Base-by-base conservation (phyloP, 805 yeast species). In the Candida montana region DNA sequence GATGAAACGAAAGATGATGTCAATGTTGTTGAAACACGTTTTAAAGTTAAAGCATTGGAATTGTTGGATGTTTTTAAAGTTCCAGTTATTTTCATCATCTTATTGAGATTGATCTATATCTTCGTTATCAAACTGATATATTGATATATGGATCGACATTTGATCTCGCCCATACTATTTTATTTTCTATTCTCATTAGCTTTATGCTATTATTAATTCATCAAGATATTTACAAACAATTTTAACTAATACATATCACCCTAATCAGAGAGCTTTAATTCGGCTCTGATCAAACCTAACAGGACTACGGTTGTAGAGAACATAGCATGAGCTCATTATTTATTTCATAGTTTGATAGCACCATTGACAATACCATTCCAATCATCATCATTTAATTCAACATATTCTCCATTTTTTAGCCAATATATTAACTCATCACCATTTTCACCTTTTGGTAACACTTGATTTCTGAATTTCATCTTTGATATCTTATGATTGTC, bases 401-500 rank as follows among this genome's bases (percentile, higher is more conserved):
- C 74, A 57, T 88, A 89, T 23, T 50, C 53, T 17, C 65, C 67
- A 39, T 69, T 68, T 49, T 77, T 75, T 47, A 89, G 67, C 84
- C 91, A 88, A 63, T 76, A 90, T 30, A 89, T 74, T 16, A 64
- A 55, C 39, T 85, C 91, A 20, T 63, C 61, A 5, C 79, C 81
- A 33, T 63, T 58, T 23, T 65, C 72, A 38, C 95, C 95, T 57
- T 73, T 72, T 43, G 96, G 86, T 38, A 83, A 61, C 8, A 68
- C 68, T 45, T 84, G 89, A 50, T 81, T 75, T 60, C 83, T 79
- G 57, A 77, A 84, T 26, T 65, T 62, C 53, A 77, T 79, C 61
- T 84, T 85, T 11, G 83, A 75, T 12, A 90, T 77, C 67, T 90
- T 90, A 63, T 86, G 90, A 58, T 85, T 91, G 49, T 86, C 91